Evolutionary conservation across 768 basidiomycete genomes (phyloP).

Genomic region (Pleurotus tuber-regium): DNA sequence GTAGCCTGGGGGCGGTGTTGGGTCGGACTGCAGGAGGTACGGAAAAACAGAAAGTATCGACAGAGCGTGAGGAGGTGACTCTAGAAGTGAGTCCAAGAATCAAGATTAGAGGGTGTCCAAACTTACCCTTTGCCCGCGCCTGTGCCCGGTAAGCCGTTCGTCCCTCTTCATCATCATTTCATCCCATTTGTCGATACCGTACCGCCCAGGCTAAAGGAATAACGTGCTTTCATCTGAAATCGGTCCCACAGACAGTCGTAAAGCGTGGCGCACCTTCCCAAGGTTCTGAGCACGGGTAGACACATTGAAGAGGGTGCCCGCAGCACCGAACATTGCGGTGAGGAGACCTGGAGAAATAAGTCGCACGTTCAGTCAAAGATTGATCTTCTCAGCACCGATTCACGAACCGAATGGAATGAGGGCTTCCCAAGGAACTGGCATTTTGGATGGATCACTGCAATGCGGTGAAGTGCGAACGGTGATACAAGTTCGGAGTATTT

Average conservation of each 20-base stretch:
- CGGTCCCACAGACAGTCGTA: neutral
- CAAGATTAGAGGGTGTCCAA: neutral
- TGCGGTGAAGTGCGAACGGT: conserved; percentile 2
- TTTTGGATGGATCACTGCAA: conserved; percentile 31
- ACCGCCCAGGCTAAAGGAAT: conserved; percentile 67
- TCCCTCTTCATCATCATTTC: conserved; percentile 96
- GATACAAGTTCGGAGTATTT: conserved; percentile 9
- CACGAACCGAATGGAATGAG: conserved; percentile 87
- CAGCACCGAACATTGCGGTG: conserved; percentile 85
- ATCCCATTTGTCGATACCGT: conserved; percentile 88
- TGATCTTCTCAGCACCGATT: neutral
- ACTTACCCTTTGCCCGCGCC: conserved; percentile 83
- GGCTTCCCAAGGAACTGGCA: conserved; percentile 98
- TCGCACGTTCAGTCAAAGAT: conserved; percentile 12
- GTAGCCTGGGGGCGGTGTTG: conserved; percentile 66
- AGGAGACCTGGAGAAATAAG: conserved; percentile 57
- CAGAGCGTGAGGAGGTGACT: neutral
- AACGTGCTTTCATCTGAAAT: neutral
- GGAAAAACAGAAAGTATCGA: neutral
- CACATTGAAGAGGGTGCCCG: conserved; percentile 82
- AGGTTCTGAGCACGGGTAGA: conserved; percentile 82
- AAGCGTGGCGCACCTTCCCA: conserved; percentile 66
- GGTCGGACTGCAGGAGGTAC: conserved; percentile 63
- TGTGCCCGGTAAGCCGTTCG: conserved; percentile 80
- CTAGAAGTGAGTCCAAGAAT: conserved; percentile 1